Evolutionary conservation across 129 eudicot genomes (phyloP), one percentile per base, ranked within the genome.

Genomic region (Tanacetum coccineum): DNA sequence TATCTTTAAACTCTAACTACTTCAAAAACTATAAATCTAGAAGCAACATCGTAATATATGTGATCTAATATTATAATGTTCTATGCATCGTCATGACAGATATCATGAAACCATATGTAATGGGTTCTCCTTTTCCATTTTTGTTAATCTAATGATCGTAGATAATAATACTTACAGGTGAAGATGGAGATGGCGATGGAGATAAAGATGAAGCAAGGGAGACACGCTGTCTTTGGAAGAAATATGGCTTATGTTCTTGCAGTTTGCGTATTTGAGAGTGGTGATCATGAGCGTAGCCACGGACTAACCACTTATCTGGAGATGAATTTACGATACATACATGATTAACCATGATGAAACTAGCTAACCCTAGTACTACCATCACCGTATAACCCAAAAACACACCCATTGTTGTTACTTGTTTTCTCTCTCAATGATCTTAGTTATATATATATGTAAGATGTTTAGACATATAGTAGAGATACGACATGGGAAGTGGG

Each of bases 401-500:
- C 12, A 67, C 44, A 39, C 63, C 54, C 79, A 74, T 66, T 74
- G 49, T 19, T 55, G 59, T 55, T 44, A 55, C 20, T 11, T 42
- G 71, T 53, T 25, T 39, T 73, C 32, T 68, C 9, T 69, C 53
- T 72, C 21, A 61, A 26, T 8, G 59, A 54, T 47, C 42, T 2
- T 54, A 48, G 10, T 48, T 50, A 32, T 73, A 22, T 59, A 17
- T 17, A 9, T 36, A 12, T 2, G 10, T n/a, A n/a, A n/a, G n/a
- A 49, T 62, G 13, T 48, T n/a, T 54, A 65, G 54, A 26, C 7
- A 28, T 40, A 17, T 30, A 36, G 8, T 56, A 10, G 57, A 54
- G 56, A 68, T 57, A 13, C 67, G 67, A 71, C 85, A 85, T 73
- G 82, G 70, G 74, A 79, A 79, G 80, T 49, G 67, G 53, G 40